Conservation (phyloP, 805 yeast genomes). For the Millerozyma miso region DNA sequence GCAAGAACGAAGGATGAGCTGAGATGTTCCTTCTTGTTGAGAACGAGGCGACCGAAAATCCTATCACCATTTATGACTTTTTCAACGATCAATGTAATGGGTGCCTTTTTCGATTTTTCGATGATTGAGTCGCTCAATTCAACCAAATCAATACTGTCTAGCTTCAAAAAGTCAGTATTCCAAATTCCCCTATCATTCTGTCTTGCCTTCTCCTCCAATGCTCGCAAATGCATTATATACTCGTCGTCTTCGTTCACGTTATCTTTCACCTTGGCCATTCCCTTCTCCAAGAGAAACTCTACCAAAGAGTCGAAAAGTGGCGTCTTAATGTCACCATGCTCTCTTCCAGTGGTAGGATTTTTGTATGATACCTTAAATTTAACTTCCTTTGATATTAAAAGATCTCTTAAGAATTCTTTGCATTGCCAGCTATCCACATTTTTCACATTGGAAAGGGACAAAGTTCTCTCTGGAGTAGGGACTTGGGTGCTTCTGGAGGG, state of each 20-base stretch:
- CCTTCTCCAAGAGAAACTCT: constrained; percentile 52
- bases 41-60: constrained; percentile 54
- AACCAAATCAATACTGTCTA: constrained; percentile 16
- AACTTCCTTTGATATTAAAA: constrained; percentile 62
- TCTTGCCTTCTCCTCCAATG: constrained; percentile 48
- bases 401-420: constrained; percentile 57
- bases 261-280: constrained; percentile 60
- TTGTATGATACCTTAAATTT: constrained; percentile 56
- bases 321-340: constrained; percentile 66
- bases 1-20: constrained; percentile 63
- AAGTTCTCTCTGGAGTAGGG: constrained; percentile 51
- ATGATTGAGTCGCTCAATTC: constrained; percentile 28
- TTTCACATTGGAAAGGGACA: constrained; percentile 62
- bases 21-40: constrained; percentile 48
- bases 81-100: constrained; percentile 62
- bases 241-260: constrained; percentile 42
- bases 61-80: constrained; percentile 78
- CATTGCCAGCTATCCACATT: constrained; percentile 58
- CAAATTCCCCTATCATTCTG: constrained; percentile 54
- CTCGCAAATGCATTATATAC: constrained; percentile 31
- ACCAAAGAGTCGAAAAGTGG: constrained; percentile 60
- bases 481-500: constrained; percentile 44
- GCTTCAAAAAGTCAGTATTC: constrained; percentile 20
- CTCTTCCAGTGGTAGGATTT: constrained; percentile 48
- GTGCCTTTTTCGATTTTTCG: constrained; percentile 33